Base-by-base conservation (phyloP, 1,284 basidiomycete genomes). In the Sphaerobolus stellatus region DNA sequence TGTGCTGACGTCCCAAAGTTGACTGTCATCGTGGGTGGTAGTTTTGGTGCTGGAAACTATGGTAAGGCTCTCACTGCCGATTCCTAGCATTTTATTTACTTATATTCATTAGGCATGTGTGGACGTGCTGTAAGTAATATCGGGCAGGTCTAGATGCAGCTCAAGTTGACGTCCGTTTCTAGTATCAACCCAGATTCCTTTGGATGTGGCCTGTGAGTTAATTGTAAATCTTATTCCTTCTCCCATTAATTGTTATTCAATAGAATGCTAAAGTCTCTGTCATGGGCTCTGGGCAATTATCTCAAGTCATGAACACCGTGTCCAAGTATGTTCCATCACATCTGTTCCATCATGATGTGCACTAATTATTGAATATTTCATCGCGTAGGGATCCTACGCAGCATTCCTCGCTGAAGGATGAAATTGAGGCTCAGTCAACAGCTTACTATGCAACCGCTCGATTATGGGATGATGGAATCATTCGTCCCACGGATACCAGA, bases 391-490 rank as follows among this genome's bases (percentile, higher is more conserved):
- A 93, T 62, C 87, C 88, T 9, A 71, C 78, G 2, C 88, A 90
- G 62, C 90, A 92, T 62, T 72, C 79, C 9, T 79, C 81, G 5
- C 75, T 97, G 44, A 86, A 88, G 67, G 75, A 80, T 16, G 85
- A 90, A 65, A 96, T 98, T 50, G 94, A 97, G 69, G 73, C 80
- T 38, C 92, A 98, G 69, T 92, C 90, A 18, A 88, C 85, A 5
- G 89, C 93, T 4, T 69, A 90, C 27, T 97, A 94, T 71, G 92
- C 92, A 3, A 90, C 87, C 1, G 92, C 94, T 11, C 82, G 93
- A 27, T 72, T 98, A 49, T 97, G 92, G 94, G 94, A 97, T 68
- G 94, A 98, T 67, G 94, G 94, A 1, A 91, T 98, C 60, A 94
- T 98, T 68, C 83, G 83, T 61, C 94, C 94, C 2, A 82, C 81